These are phyloP conservation scores for peach (Prunus persica) DNA, from an alignment of 306 rosid genomes.

Conservation along the genomic window DNA sequence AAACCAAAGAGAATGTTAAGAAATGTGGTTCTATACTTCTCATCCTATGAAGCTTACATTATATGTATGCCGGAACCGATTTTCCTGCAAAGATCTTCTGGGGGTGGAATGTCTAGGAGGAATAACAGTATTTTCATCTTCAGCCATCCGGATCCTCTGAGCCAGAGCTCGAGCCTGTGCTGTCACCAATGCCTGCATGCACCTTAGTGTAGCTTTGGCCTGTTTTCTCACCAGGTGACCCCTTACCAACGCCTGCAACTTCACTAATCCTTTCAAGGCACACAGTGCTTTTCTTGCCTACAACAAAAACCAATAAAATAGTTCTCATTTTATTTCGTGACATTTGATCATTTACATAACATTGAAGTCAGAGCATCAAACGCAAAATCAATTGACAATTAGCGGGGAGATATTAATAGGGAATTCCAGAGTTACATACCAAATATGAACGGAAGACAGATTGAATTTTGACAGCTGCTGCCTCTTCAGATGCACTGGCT, in stretches of 20 bases:
- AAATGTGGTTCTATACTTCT: too few relatives aligned
- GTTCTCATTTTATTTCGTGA: neutral
- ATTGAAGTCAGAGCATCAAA: neutral
- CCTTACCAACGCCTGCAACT: constrained; percentile 87
- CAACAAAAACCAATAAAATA: constrained; percentile 3
- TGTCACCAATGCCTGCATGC: constrained; percentile 92
- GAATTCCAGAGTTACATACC: constrained; percentile 39
- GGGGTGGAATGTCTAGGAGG: constrained; percentile 43
- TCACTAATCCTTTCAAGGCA: constrained; percentile 84
- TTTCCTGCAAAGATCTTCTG: constrained; percentile 48
- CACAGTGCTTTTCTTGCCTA: constrained; percentile 90
- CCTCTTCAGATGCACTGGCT: constrained; percentile 40
- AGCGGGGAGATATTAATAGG: neutral
- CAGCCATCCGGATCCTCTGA: constrained; percentile 56
- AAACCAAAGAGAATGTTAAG: neutral
- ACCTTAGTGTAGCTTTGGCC: constrained; percentile 67
- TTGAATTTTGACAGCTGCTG: constrained; percentile 75
- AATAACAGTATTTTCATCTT: constrained; percentile 37
- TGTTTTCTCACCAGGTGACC: constrained; percentile 90
- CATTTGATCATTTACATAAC: neutral
- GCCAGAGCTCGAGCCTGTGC: constrained; percentile 90
- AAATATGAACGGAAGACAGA: constrained; percentile 73
- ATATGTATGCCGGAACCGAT: constrained; percentile 34
- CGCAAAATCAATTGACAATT: neutral
- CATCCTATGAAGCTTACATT: constrained; percentile 44